Evolutionary conservation across 1,139 yeast genomes (phyloP), one percentile per base, ranked within the genome.

Genomic region (Wickerhamiella pararugosa): DNA sequence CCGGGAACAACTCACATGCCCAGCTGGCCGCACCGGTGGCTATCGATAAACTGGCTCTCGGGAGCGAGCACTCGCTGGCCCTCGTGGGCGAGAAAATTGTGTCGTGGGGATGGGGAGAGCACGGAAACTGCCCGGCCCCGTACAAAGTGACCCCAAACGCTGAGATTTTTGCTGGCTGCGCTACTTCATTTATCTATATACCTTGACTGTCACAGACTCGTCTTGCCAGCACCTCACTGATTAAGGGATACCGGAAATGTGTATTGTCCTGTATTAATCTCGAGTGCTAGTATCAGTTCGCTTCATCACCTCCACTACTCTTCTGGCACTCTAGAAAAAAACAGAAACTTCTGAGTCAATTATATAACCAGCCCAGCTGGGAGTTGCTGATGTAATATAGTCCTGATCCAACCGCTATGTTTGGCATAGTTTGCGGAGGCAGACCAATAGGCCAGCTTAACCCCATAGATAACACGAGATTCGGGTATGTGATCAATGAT

Each of bases 21-120:
- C 97, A 90, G 58, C 51, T 68, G 9, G 67, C 64, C 10, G 67
- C 64, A 38, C 70, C 70, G 1, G 32, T 4, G 40, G 45, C 15
- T 35, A 53, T 8, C 21, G 26, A 34, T 3, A 40, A 0, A 63
- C 65, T 44, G 2, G 66, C 67, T 0, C 68, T 73, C 2, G 98
- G 98, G 1, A 83, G 94, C 54, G 98, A 90, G 55, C 98, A 90
- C 58, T 93, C 92, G 0, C 54, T 83, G 25, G 57, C 73, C 2
- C 49, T 67, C 0, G 41, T 50, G 0, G 47, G 54, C 1, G 57
- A 47, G 37, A 46, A 4, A 5, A 76, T 82, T 0, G 64, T 56
- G 43, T 71, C 87, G 3, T 90, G 97, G 97, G 98, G 98, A 0
- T 90, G 98, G 98, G 96, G 96, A 26, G 98, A 90, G 56, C 98